Base-by-base conservation (phyloP, 2,329 filamentous ascomycete species). In the Claviceps sp. region DNA sequence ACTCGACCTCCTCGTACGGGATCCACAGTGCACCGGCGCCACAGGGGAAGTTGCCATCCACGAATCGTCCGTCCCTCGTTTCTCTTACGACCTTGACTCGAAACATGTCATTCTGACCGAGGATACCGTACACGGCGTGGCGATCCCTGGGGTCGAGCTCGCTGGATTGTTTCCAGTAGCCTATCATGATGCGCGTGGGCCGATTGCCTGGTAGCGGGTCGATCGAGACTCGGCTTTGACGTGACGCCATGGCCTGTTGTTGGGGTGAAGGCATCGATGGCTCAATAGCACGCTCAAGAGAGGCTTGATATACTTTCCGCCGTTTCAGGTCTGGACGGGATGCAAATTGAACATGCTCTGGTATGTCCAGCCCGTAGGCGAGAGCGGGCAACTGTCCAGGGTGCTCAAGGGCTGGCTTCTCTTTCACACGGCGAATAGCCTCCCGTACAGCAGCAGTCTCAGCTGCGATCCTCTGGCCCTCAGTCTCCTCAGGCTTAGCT, bases 101-200 rank as follows among this genome's bases (percentile, higher is more conserved):
- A 60, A 84, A 83, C 73, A 81, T 82, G 56, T 82, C 79, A 52
- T 81, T 81, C 17, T 74, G 73, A 1, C 78, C 78, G 0, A 84
- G 64, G 11, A 84, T 81, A 3, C 81, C 81, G 51, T 77, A 80
- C 0, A 83, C 78, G 0, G 80, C 81, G 58, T 84, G 80, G 50
- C 78, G 77, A 59, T 83, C 72, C 13, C 66, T 65, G 2, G 68
- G 61, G 2, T 72, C 64, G 0, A 61, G 42, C 48, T 76, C 73
- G 37, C 68, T 73, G 0, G 79, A 83, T 13, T 73, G 71, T 50
- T 68, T 71, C 81, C 81, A 84, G 59, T 73, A 75, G 0, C 81
- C 81, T 2, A 84, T 63, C 2, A 82, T 65, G 48, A 81, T 78
- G 8, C 76, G 70, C 0, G 78, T 81, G 0, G 78, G 78, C 1